Evolutionary conservation across 768 basidiomycete genomes (phyloP), one percentile per base, ranked within the genome.

Genomic region (Suillus tomentosus): DNA sequence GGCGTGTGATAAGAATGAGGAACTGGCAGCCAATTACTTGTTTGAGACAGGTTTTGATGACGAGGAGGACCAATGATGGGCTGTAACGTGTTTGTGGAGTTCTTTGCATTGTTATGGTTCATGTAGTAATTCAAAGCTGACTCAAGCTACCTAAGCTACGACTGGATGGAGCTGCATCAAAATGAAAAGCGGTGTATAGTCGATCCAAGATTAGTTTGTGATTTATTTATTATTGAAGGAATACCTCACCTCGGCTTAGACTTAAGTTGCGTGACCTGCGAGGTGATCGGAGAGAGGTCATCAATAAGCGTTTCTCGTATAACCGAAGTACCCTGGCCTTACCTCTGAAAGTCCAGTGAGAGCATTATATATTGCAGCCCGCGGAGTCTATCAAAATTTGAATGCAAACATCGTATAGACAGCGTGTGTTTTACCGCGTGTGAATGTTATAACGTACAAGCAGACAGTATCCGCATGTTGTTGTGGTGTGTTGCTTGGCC

Each of bases 1-100:
- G 73, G 92, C 89, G 2, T 98, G 96, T 76, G 97, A 95, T 75
- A 95, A 93, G 84, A 95, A 99, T 72, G 97, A 99, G 78, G 95
- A 98, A 73, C 78, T 96, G 22, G 95, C 97, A 10, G 97, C 96
- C 15, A 97, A 97, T 72, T 96, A 89, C 70, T 76, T 98, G 70
- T 96, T 98, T 67, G 95, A 96, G 69, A 71, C 78, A 62, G 80
- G 80, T 36, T 89, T 87, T 70, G 87, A 87, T 1, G 87, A 84
- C 60, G 60, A 65, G 11, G 24, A 45, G 22, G 62, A 59, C 8
- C 34, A 63, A 22, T 61, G 54, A 63, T 63, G 24, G 59, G 24
- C 42, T 39, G 11, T n/a, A 42, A 56, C 5, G 40, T 39, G 39
- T 40, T 58, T 40, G 56, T 42, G 24, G 19, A 58, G 56, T 40